Evolutionary conservation across 805 yeast species (phyloP), one percentile per base, ranked within the genome.

Genomic region (Kazachstania africana): DNA sequence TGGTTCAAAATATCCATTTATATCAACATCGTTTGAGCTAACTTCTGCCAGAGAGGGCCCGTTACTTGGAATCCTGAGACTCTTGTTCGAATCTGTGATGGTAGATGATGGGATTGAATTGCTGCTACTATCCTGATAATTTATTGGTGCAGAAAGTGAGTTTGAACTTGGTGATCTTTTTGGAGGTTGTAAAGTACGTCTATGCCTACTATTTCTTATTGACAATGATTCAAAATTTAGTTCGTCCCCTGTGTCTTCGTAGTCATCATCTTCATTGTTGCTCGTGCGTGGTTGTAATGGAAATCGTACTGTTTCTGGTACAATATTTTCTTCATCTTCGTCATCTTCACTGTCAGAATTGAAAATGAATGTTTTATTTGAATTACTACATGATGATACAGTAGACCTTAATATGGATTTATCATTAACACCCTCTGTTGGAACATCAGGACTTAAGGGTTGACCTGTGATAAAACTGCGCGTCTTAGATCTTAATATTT

Each of bases 11-110:
- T 45, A 55, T 1, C 65, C 65, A 8, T 51, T 48, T 3, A 66
- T 73, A 2, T 76, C 75, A 16, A 71, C 72, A 38, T 66, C 71
- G 33, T 44, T 46, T 4, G 48, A 32, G 1, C 37, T 38, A 9
- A 39, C 43, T 22, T 44, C 50, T 5, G 49, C 50, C 12, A 42
- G 39, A 8, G 49, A 38, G 10, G 47, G 31, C 4, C 45, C 30
- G 12, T 38, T 36, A 16, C 17, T 34, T 16, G 37, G 32, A 4
- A 39, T 27, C 19, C 36, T 32, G 22, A 42, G 31, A 4, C 29
- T 27, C 24, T 34, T 32, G 9, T 14, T 25, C 13, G 28, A 9
- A 15, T 36, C 36, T n/a, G 24, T 5, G n/a, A n/a, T n/a, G n/a
- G n/a, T n/a, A 15, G 27, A 21, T 12, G 33, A 26, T 8, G 21